These are phyloP conservation scores for Penicillium daleae DNA, from an alignment of 495 filamentous ascomycete species.

Conservation along the genomic window DNA sequence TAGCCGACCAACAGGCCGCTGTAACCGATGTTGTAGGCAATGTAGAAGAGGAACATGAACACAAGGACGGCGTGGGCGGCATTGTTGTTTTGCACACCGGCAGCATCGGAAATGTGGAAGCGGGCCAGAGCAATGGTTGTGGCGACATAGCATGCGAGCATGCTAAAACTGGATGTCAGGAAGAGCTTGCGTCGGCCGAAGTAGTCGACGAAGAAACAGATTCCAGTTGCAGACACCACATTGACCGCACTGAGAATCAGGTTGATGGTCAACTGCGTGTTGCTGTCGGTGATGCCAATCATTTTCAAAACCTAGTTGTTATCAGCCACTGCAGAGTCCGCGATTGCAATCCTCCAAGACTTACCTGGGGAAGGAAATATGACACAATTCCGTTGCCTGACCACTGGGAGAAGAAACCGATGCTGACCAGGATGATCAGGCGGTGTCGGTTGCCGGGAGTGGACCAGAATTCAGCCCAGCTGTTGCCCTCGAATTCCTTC, in stretches of 20 bases:
- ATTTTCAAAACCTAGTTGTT: slow-evolving; percentile 53
- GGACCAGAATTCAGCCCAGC: slow-evolving; percentile 58
- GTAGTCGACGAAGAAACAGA: slow-evolving; percentile 47
- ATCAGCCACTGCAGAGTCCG: slow-evolving; percentile 20
- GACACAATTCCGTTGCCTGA: slow-evolving; percentile 46
- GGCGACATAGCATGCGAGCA: slow-evolving; percentile 37
- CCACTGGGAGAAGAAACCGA: slow-evolving; percentile 60
- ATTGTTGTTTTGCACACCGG: not conserved
- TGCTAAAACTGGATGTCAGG: slow-evolving; percentile 40
- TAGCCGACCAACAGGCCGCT: slow-evolving; percentile 66
- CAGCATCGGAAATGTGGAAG: not conserved
- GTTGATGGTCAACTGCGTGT: slow-evolving; percentile 44
- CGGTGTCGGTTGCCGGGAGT: slow-evolving; percentile 71
- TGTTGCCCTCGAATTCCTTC: slow-evolving; percentile 36
- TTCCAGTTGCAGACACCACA: slow-evolving; percentile 39
- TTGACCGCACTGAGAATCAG: slow-evolving; percentile 44
- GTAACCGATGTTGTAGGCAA: slow-evolving; percentile 62
- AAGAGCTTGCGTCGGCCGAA: slow-evolving; percentile 45
- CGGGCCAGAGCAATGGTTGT: slow-evolving; percentile 38
- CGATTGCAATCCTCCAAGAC: slow-evolving; percentile 8
- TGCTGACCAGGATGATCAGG: slow-evolving; percentile 56
- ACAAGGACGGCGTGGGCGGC: slow-evolving; percentile 56
- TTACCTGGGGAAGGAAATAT: slow-evolving; percentile 45
- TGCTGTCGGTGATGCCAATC: slow-evolving; percentile 55
- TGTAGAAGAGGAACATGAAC: slow-evolving; percentile 63